Evolutionary conservation across 495 filamentous ascomycete species (phyloP).

Genomic region (Evansstolkia leycettana): DNA sequence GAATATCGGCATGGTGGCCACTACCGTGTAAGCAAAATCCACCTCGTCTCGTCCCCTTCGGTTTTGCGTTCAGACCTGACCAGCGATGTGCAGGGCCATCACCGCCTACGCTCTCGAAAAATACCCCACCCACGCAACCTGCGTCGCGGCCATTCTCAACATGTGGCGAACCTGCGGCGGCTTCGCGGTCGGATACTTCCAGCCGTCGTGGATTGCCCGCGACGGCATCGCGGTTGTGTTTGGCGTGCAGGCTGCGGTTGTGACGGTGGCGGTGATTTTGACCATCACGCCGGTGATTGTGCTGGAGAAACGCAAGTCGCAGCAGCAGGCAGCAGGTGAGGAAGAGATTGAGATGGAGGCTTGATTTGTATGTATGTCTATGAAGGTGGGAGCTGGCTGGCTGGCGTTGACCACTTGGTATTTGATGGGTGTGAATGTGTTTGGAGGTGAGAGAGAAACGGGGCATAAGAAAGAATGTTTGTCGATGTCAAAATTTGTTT

Average conservation of each 20-base stretch:
- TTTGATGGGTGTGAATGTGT: too few relatives aligned
- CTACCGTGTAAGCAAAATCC: conserved; percentile 19
- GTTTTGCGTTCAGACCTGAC: too few relatives aligned
- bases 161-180: conserved; percentile 33
- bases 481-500: too few relatives aligned
- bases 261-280: conserved; percentile 16
- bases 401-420: too few relatives aligned
- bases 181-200: conserved; percentile 36
- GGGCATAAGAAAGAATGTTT: too few relatives aligned
- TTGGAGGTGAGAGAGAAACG: too few relatives aligned
- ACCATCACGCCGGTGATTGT: conserved; percentile 22
- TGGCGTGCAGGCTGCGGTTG: conserved; percentile 29
- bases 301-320: conserved; percentile 1
- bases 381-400: too few relatives aligned
- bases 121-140: conserved; percentile 28
- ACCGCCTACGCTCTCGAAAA: conserved; percentile 29
- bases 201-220: conserved; percentile 27
- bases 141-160: conserved; percentile 30
- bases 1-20: conserved; percentile 24
- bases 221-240: conserved; percentile 31
- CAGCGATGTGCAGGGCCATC: conserved; percentile 23
- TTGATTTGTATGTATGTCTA: too few relatives aligned
- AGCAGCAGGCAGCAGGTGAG: background rate
- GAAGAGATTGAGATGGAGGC: background rate
- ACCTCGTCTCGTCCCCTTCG: too few relatives aligned